Evolutionary conservation across 805 yeast species (phyloP), one percentile per base, ranked within the genome.

Genomic region (Naumovozyma castellii): DNA sequence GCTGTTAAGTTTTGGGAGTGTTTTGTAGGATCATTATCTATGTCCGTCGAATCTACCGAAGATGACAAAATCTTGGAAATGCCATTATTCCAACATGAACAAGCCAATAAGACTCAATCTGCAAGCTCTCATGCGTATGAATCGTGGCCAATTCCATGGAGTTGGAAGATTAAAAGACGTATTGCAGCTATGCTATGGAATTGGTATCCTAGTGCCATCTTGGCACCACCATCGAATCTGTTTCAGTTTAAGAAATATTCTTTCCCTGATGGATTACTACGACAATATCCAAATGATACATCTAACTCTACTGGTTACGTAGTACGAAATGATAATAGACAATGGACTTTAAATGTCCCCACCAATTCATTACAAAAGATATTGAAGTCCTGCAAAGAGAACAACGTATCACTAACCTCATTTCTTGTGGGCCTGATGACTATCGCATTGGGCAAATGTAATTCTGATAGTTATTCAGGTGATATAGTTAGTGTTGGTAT

Each of bases 341-440:
- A 51, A 19, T 36, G 46, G 42, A 38, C 34, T 4, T 31, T 55
- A 6, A 38, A 41, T 13, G 33, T 56, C 4, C 16, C 41, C 3
- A 37, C 47, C 6, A 36, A 36, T n/a, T 32, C 39, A 14, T 31
- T 56, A 25, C 20, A 32, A 14, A 31, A n/a, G 3, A 16, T 56
- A 10, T 34, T 55, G 29, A 20, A 29, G 3, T 19, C 39, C 3
- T 57, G 61, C 42, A 56, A 45, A 37, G n/a, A 13, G 2, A 41
- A 50, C 15, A 37, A 44, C 6, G 49, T 51, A 1, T 50, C 61
- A 12, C 33, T 57, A 13, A 56, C 55, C 1, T 45, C 57, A 8
- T 46, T 49, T 14, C 14, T 57, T 4, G 37, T 46, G 2, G 47
- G 61, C 2, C 10, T 46, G 8, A 28, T 55, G 16, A 37, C 46